These are phyloP conservation scores for Arthroderma uncinatum DNA, from an alignment of 2,329 filamentous ascomycete genomes.

Conservation along the genomic window DNA sequence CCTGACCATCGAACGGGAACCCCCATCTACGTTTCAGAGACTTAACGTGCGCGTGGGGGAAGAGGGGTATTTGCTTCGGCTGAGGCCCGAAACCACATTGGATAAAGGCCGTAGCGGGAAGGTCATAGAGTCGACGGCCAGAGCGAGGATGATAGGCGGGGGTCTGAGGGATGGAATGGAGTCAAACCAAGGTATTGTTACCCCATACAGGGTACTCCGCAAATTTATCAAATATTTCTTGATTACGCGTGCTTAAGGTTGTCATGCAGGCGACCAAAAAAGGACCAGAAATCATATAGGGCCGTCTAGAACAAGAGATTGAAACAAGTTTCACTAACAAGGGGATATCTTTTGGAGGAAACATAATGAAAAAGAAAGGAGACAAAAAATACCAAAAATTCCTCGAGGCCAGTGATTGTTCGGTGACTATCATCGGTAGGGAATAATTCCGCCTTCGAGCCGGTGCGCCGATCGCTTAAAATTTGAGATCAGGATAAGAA, in stretches of 20 bases:
- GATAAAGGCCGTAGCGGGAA: no score
- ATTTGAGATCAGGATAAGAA: background rate
- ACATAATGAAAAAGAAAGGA: background rate
- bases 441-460: background rate
- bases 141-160: no score
- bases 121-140: no score
- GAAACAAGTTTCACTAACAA: background rate
- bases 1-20: no score
- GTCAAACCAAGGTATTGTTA: no score
- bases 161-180: no score
- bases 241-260: background rate
- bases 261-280: background rate
- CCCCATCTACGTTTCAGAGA: no score
- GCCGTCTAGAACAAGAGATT: background rate
- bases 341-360: background rate
- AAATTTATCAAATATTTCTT: no score
- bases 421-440: background rate
- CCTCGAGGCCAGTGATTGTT: background rate
- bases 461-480: conserved; percentile 3
- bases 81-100: no score
- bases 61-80: no score
- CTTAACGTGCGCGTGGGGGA: no score
- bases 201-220: no score
- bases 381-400: background rate
- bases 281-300: background rate